phyloP scores from a whole-genome alignment of 78 protist genomes.

The Creolimax fragrantissima region DNA sequence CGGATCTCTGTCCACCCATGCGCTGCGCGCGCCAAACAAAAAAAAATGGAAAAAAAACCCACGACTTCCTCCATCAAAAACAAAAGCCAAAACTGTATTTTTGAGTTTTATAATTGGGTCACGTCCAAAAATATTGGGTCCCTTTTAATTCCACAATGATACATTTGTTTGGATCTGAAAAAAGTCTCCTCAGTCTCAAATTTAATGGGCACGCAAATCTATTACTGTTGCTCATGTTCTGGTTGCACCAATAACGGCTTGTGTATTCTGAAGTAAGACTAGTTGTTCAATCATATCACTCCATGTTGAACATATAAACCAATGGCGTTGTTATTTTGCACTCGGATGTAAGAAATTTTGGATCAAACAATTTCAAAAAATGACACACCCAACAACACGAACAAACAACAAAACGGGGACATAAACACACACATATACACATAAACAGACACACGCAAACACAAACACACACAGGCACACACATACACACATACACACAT shows the following conservation, averaged over 20 bases:
- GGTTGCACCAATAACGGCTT: neutral
- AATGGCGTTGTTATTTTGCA: too few species aligned
- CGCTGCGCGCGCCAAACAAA: too few species aligned
- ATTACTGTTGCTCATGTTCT: neutral
- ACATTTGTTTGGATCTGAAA: too few species aligned
- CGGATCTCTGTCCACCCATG: too few species aligned
- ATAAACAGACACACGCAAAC: neutral
- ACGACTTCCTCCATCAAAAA: too few species aligned
- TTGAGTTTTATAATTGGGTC: too few species aligned
- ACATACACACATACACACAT: neutral
- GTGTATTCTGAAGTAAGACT: neutral
- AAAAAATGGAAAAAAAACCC: too few species aligned
- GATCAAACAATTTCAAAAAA: neutral
- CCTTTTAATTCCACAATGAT: too few species aligned
- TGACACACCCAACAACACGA: neutral
- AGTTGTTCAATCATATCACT: neutral
- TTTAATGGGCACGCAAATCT: neutral
- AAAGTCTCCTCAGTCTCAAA: neutral
- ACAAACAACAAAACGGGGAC: neutral
- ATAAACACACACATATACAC: constrained; percentile 1
- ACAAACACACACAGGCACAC: neutral
- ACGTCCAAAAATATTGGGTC: too few species aligned
- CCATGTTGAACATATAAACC: neutral
- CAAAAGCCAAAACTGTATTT: too few species aligned
- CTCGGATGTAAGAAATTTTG: neutral